Conservation (phyloP, 306 rosid species). For the Pyrus pyrifolia region DNA sequence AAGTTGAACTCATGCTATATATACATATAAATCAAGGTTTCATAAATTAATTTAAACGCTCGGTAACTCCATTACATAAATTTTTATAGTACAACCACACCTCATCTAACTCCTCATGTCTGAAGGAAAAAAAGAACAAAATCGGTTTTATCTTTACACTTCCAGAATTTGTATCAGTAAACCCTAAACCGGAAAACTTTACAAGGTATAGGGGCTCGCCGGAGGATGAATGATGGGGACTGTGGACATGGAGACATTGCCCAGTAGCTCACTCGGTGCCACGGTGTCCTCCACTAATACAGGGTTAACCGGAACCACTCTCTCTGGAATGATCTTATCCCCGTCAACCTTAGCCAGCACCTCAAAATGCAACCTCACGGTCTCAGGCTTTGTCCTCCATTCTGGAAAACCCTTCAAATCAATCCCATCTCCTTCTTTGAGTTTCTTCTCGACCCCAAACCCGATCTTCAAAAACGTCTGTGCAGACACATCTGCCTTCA, state of each 20-base stretch:
- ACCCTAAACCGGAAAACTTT: slow-evolving; percentile 9
- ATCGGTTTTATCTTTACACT: slow-evolving; percentile 24
- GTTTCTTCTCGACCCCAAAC: slow-evolving; percentile 75
- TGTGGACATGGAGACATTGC: slow-evolving; percentile 56
- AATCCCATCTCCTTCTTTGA: slow-evolving; percentile 61
- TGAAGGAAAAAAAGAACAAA: not conserved
- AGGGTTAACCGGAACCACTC: slow-evolving; percentile 50
- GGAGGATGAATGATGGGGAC: slow-evolving; percentile 49
- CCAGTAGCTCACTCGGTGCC: slow-evolving; percentile 23
- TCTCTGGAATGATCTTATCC: slow-evolving; percentile 70
- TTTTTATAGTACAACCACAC: not conserved
- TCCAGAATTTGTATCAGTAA: slow-evolving; percentile 15
- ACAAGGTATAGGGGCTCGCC: slow-evolving; percentile 46
- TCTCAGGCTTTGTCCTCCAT: slow-evolving; percentile 87
- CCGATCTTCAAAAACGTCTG: slow-evolving; percentile 81
- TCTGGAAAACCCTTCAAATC: slow-evolving; percentile 49
- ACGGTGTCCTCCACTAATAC: slow-evolving; percentile 47
- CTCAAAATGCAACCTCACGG: slow-evolving; percentile 64
- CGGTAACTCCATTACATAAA: not conserved
- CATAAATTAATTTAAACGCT: not conserved
- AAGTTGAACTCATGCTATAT: not conserved
- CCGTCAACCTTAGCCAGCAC: slow-evolving; percentile 91
- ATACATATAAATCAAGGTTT: not conserved
- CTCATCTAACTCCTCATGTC: slow-evolving; percentile 4
- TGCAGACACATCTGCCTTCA: slow-evolving; percentile 83